phyloP scores from a whole-genome alignment of 2,329 filamentous ascomycete species.

The Colletotrichum brevisporum region DNA sequence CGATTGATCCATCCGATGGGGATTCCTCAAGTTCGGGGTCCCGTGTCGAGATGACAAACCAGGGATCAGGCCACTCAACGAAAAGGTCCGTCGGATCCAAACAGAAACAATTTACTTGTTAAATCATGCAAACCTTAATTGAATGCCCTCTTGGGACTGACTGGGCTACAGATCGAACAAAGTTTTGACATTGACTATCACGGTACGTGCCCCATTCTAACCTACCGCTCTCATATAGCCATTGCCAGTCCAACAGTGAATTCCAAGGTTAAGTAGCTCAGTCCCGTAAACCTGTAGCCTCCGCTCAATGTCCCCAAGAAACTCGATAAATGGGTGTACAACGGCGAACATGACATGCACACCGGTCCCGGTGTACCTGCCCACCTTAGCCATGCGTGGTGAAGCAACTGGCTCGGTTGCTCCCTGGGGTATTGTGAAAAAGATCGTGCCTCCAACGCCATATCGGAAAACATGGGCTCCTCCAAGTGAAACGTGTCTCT shows the following conservation, averaged over 20 bases:
- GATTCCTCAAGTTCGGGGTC: too few relatives aligned
- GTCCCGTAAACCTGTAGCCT: slow-evolving; percentile 5
- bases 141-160: background rate
- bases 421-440: slow-evolving; percentile 34
- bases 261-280: slow-evolving; percentile 19
- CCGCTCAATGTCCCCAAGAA: slow-evolving; percentile 21
- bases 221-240: slow-evolving; percentile 21
- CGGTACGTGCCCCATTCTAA: background rate
- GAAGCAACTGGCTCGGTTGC: slow-evolving; percentile 15
- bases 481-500: background rate
- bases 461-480: slow-evolving; percentile 13
- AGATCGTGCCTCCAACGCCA: slow-evolving; percentile 37
- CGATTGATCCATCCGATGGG: too few relatives aligned
- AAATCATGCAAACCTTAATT: background rate
- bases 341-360: slow-evolving; percentile 17
- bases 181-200: slow-evolving; percentile 7
- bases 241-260: slow-evolving; percentile 13
- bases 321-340: slow-evolving; percentile 18
- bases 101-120: background rate
- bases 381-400: slow-evolving; percentile 3
- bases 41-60: background rate
- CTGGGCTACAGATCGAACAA: background rate
- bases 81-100: background rate
- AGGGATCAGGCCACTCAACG: background rate
- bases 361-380: slow-evolving; percentile 9